Percentiles rank a stretch among this genome's conserved stretches.
These are phyloP conservation scores for Botryotinia calthae DNA, from an alignment of 2,329 filamentous ascomycete species.

Conservation along the genomic window DNA sequence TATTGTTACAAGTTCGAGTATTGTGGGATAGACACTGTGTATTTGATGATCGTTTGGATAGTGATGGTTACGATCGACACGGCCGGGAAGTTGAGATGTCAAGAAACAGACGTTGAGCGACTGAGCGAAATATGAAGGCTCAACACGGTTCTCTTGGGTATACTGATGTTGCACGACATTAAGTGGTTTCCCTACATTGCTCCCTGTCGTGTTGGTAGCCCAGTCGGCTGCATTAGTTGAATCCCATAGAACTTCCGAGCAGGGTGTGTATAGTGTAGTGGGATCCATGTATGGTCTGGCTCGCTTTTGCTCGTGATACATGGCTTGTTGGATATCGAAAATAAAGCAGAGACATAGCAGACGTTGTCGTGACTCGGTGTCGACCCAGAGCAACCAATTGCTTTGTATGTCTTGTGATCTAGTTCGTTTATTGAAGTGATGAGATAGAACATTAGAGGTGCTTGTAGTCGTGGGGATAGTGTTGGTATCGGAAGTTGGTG, in stretches of 20 bases:
- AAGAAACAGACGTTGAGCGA: constrained; percentile 32
- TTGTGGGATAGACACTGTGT: constrained; percentile 15
- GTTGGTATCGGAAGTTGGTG: background rate
- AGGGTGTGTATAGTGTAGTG: constrained; percentile 29
- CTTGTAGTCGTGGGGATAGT: background rate
- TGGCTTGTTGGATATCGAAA: constrained; percentile 54
- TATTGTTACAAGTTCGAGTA: constrained; percentile 35
- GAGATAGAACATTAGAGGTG: background rate
- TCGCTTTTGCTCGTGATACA: constrained; percentile 46
- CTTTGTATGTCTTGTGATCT: constrained; percentile 22
- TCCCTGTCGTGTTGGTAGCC: constrained; percentile 37
- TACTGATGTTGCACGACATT: constrained; percentile 25
- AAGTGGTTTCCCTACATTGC: constrained; percentile 23
- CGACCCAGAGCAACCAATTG: constrained; percentile 52
- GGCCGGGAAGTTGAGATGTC: constrained; percentile 31
- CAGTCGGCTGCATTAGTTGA: constrained; percentile 48
- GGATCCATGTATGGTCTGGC: constrained; percentile 15
- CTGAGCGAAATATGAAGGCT: constrained; percentile 28
- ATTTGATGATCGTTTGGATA: constrained; percentile 24
- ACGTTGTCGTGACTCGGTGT: constrained; percentile 51
- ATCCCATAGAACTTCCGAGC: constrained; percentile 49
- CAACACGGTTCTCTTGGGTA: constrained; percentile 19
- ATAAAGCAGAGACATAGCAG: constrained; percentile 57
- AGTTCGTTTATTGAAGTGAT: constrained; percentile 1
- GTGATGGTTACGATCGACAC: constrained; percentile 38